Evolutionary conservation across 2,329 filamentous ascomycete species (phyloP).

Genomic region (Leptodontidium sp.): DNA sequence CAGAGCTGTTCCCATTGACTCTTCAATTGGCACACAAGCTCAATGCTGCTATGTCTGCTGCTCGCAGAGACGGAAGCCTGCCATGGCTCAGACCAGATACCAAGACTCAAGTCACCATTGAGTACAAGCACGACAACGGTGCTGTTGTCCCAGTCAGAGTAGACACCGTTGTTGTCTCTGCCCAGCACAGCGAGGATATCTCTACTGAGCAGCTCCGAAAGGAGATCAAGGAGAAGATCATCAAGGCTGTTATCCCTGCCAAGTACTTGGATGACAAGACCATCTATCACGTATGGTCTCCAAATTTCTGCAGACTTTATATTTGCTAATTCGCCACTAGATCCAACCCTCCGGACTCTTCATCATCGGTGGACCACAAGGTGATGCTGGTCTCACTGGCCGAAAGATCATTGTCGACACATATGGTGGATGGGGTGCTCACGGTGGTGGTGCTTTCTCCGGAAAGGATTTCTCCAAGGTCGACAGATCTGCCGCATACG

Average conservation of each 20-base stretch:
- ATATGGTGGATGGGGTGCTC: conserved; percentile 99
- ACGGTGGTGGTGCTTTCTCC: conserved; percentile 99
- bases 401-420: conserved; percentile 99
- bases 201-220: conserved; percentile 91
- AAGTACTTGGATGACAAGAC: conserved; percentile 93
- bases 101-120: conserved; percentile 99
- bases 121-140: conserved; percentile 97
- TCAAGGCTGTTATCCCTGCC: conserved; percentile 91
- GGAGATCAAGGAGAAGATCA: conserved; percentile 96
- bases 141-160: conserved; percentile 92
- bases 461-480: conserved; percentile 99
- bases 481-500: conserved; percentile 96
- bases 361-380: conserved; percentile 99
- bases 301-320: neutral
- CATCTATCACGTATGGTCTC: conserved; percentile 82
- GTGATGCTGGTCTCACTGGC: conserved; percentile 97
- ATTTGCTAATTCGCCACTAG: conserved; percentile 47
- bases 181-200: conserved; percentile 91
- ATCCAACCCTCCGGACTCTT: conserved; percentile 98
- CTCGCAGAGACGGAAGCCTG: conserved; percentile 85
- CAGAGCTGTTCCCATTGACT: conserved; percentile 94
- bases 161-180: conserved; percentile 95
- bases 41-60: conserved; percentile 91
- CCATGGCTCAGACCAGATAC: conserved; percentile 98
- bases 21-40: conserved; percentile 95